These are phyloP conservation scores for Skeletonema marinoi DNA, from an alignment of 108 stramenopile genomes.

Conservation along the genomic window DNA sequence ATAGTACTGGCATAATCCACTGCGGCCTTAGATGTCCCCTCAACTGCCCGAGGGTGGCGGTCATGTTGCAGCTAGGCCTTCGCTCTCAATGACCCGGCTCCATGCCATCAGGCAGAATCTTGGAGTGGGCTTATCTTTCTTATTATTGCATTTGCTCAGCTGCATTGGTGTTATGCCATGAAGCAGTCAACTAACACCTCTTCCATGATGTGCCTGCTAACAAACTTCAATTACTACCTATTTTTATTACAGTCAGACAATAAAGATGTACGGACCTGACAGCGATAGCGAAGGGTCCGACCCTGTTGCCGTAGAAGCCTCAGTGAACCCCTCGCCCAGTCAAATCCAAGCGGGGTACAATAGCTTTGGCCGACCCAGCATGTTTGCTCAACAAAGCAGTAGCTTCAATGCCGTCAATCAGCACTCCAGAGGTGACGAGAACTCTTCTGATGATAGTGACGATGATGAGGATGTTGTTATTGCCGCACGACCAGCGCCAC, in stretches of 20 bases:
- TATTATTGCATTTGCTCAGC: not conserved
- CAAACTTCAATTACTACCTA: not conserved
- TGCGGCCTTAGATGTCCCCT: not conserved
- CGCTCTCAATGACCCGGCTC: not conserved
- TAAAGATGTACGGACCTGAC: slow-evolving; percentile 15
- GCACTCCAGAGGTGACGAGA: slow-evolving; percentile 14
- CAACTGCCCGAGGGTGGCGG: not conserved
- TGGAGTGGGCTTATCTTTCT: not conserved
- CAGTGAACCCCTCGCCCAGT: slow-evolving; percentile 5
- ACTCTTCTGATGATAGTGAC: slow-evolving; percentile 43
- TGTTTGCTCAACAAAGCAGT: slow-evolving; percentile 3
- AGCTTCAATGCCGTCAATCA: slow-evolving; percentile 6
- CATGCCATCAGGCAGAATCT: not conserved
- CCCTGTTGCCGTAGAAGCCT: not conserved
- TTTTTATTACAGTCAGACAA: not conserved
- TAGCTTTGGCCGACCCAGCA: slow-evolving; percentile 22
- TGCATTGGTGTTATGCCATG: not conserved
- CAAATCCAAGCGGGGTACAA: slow-evolving; percentile 20
- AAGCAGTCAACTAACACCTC: not conserved
- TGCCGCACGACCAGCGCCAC: slow-evolving; percentile 9
- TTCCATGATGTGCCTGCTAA: not conserved
- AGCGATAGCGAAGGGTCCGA: slow-evolving; percentile 26
- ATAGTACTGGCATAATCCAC: not conserved
- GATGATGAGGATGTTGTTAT: slow-evolving; percentile 29
- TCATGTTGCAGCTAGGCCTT: not conserved